These are phyloP conservation scores for Mycosphaerelloides madeirae DNA, from an alignment of 2,329 filamentous ascomycete species.

Conservation along the genomic window DNA sequence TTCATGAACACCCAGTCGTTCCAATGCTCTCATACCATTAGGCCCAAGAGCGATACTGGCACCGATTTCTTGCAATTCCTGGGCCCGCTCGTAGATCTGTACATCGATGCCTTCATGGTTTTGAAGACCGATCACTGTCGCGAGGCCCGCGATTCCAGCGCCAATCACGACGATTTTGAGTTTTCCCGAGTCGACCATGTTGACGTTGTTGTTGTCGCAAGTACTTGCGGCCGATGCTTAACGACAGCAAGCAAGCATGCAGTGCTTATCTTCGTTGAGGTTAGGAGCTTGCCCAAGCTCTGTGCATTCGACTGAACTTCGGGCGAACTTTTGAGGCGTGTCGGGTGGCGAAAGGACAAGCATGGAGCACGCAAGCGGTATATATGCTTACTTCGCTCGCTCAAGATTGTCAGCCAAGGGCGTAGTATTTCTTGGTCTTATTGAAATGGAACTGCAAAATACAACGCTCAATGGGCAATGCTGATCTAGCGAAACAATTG, in stretches of 20 bases:
- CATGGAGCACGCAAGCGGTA: constrained; percentile 14
- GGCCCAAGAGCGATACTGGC: constrained; percentile 38
- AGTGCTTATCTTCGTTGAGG: constrained; percentile 11
- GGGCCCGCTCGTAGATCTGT: constrained; percentile 35
- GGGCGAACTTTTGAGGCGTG: constrained; percentile 1
- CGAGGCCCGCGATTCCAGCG: constrained; percentile 38
- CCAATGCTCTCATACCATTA: constrained; percentile 36
- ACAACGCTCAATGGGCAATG: too few relatives aligned
- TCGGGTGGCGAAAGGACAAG: constrained; percentile 11
- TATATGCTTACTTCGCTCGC: too few relatives aligned
- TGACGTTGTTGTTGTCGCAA: too few relatives aligned
- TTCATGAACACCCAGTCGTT: constrained; percentile 33
- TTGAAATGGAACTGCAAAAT: neutral
- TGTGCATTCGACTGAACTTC: neutral
- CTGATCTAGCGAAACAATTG: too few relatives aligned
- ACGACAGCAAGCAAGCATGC: neutral
- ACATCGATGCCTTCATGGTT: constrained; percentile 31
- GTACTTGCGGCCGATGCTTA: neutral
- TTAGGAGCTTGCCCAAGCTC: neutral
- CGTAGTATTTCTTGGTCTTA: too few relatives aligned
- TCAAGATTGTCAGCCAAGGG: too few relatives aligned
- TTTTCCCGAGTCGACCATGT: constrained; percentile 8
- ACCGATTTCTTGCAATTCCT: constrained; percentile 35
- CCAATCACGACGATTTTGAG: constrained; percentile 34
- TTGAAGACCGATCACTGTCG: constrained; percentile 34